Evolutionary conservation across 2,329 filamentous ascomycete species (phyloP).

Genomic region (Colletotrichum sp.): DNA sequence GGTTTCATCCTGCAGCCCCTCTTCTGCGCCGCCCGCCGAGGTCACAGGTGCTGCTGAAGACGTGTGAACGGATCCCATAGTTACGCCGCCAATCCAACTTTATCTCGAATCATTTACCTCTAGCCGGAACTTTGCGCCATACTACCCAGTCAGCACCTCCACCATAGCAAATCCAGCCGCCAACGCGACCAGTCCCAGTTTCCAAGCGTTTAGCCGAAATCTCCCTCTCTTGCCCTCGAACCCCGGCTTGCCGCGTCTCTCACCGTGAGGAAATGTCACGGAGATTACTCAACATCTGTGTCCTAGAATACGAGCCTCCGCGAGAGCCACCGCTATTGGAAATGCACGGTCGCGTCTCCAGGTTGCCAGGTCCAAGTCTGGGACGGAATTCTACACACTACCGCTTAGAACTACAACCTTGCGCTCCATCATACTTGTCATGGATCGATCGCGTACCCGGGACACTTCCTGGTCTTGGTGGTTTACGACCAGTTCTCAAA

Average conservation of each 20-base stretch:
- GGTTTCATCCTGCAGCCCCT: neutral
- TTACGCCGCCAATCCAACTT: neutral
- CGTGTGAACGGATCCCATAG: neutral
- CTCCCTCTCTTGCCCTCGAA: neutral
- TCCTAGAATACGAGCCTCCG: neutral
- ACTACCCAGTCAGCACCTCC: neutral
- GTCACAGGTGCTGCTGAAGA: neutral
- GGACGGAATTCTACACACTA: neutral
- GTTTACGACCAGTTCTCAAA: neutral
- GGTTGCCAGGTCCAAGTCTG: neutral
- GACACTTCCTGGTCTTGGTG: neutral
- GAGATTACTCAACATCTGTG: neutral
- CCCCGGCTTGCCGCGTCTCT: neutral
- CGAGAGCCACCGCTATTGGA: neutral
- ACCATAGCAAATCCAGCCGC: neutral
- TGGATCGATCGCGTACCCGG: neutral
- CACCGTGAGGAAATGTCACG: neutral
- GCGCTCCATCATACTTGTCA: neutral
- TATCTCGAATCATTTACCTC: neutral
- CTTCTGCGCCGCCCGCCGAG: neutral
- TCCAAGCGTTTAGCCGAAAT: neutral
- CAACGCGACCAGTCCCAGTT: neutral
- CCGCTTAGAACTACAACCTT: neutral
- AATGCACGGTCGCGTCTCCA: neutral
- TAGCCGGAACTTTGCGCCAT: neutral